Conservation (phyloP, 2,329 filamentous ascomycete species). For the Septoria linicola region DNA sequence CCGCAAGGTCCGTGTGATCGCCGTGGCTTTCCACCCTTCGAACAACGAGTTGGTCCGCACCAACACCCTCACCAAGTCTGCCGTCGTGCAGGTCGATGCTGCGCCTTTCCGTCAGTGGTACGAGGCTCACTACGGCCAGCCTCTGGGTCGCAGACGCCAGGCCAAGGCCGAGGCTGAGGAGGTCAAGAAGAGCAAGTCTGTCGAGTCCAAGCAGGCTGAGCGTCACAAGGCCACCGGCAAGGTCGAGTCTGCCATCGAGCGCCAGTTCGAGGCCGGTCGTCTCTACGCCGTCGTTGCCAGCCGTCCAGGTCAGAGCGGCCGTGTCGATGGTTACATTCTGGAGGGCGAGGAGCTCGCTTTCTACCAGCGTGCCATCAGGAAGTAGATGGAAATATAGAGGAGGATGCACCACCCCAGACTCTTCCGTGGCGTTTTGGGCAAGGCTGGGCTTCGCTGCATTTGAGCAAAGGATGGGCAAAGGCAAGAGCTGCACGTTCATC, state of each 20-base stretch:
- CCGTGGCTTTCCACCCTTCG: constrained; percentile 96
- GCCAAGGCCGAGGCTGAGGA: constrained; percentile 63
- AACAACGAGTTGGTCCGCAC: constrained; percentile 99
- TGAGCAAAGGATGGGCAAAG: constrained; percentile 20
- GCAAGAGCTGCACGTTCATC: constrained; percentile 21
- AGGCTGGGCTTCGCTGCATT: constrained; percentile 26
- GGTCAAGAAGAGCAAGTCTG: constrained; percentile 89
- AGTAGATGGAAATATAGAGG: constrained; percentile 61
- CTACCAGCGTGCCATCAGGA: constrained; percentile 99
- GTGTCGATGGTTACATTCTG: constrained; percentile 94
- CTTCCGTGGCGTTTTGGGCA: constrained; percentile 29
- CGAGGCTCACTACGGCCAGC: constrained; percentile 97
- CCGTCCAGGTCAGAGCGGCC: constrained; percentile 94
- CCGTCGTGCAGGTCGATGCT: constrained; percentile 98
- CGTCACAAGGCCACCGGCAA: constrained; percentile 82
- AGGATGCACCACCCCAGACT: constrained; percentile 14
- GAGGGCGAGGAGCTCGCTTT: constrained; percentile 99
- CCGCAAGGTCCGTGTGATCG: constrained; percentile 99
- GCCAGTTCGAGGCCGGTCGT: constrained; percentile 99
- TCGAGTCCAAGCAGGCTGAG: constrained; percentile 94
- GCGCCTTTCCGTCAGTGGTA: constrained; percentile 99
- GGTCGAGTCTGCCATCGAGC: constrained; percentile 89
- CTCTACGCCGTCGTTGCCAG: constrained; percentile 90
- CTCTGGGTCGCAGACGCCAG: constrained; percentile 87
- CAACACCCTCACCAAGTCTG: constrained; percentile 99